Evolutionary conservation across 176 grass and related monocot species (phyloP), one percentile per base, ranked within the genome.

Genomic region (Tillandsia leiboldiana): DNA sequence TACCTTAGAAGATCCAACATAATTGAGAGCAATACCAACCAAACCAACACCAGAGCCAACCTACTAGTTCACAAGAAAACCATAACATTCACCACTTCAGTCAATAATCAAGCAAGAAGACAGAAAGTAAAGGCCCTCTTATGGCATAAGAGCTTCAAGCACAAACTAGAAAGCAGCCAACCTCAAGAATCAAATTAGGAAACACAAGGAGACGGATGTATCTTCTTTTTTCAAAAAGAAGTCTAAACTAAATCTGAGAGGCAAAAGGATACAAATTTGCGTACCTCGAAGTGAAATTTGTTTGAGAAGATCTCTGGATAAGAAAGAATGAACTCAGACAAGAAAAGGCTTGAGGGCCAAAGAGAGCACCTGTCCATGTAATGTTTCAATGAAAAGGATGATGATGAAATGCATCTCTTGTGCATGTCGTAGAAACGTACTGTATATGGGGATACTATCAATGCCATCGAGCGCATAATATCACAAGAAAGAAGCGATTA

Each of bases 11-110:
- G 93, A 84, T 78, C 82, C 79, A 4, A 90, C 72, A 63, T 79
- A 53, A 69, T 79, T 83, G 63, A 92, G 93, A 77, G 76, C 79
- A 69, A 92, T 75, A 59, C 89, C 93, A 53, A 92, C 86, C 79
- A 97, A 79, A 75, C 93, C 93, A 53, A 97, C 89, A 85, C 93
- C 93, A 73, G 89, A 92, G 68, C 93, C 93, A 70, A 97, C 80
- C 89, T 92, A 83, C 24, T 85, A 64, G 28, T 77, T 72, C 33
- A 82, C 79, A 23, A 28, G 68, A 68, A 73, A 8, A 81, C 73
- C 80, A 14, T 14, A 73, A 79, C 8, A 73, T 23, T 71, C 4
- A 52, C 63, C 57, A 12, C 33, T 42, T 42, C 33, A 7, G 33
- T 42, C 33, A 7, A 42, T 42, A 1, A 42, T 42, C 33, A 42